These are phyloP conservation scores for Astathelohania contejeani DNA, from an alignment of 371 early-diverging fungal species.

Conservation along the genomic window DNA sequence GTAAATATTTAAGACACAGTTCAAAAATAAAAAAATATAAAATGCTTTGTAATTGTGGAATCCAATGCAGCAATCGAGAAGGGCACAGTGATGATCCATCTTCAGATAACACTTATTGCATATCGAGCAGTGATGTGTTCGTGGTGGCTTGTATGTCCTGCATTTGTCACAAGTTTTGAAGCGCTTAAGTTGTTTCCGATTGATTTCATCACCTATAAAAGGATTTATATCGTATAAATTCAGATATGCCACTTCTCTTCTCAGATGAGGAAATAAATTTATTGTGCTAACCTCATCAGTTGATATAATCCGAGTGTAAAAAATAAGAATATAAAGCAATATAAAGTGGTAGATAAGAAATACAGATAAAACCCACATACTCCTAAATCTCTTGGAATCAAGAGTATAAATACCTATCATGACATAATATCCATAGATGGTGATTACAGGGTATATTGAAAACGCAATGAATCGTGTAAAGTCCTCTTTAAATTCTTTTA, in stretches of 20 bases:
- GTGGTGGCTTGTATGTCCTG: constrained; percentile 51
- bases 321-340: constrained; percentile 26
- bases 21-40: constrained; percentile 45
- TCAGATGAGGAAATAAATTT: constrained; percentile 35
- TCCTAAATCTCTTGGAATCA: constrained; percentile 20
- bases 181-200: constrained; percentile 17
- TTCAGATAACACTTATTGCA: constrained; percentile 52
- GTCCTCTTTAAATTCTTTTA: no score
- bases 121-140: constrained; percentile 52
- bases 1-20: constrained; percentile 17
- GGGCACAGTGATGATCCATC: constrained; percentile 52
- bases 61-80: constrained; percentile 49
- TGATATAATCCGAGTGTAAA: constrained; percentile 37
- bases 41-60: constrained; percentile 53
- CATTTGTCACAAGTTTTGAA: constrained; percentile 49
- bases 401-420: constrained; percentile 38
- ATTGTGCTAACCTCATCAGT: constrained; percentile 34
- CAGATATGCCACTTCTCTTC: background rate
- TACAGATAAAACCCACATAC: constrained; percentile 11
- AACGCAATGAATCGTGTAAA: no score
- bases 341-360: constrained; percentile 39
- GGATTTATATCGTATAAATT: constrained; percentile 34
- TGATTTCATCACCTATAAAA: constrained; percentile 42
- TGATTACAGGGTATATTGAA: background rate
- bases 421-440: constrained; percentile 44